Percentiles rank a stretch among this genome's conserved stretches.
Conservation (phyloP, 495 filamentous ascomycete species). For the Aspergillus bridgeri region DNA sequence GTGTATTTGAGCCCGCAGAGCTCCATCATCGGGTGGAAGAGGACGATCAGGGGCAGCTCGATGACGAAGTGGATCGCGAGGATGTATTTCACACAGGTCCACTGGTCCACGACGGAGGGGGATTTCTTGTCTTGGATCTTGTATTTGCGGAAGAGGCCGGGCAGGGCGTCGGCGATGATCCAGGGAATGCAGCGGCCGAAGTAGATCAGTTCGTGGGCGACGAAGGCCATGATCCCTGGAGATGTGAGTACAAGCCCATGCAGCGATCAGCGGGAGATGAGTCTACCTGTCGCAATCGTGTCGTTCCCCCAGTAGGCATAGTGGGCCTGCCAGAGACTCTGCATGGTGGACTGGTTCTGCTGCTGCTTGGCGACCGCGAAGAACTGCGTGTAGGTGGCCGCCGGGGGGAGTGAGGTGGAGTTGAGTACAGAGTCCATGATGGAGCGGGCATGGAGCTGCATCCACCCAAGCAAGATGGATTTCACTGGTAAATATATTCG, state of each 20-base stretch:
- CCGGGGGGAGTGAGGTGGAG: slow-evolving; percentile 7
- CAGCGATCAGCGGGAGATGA: background rate
- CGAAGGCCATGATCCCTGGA: slow-evolving; percentile 77
- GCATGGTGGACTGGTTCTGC: slow-evolving; percentile 76
- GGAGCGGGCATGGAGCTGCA: background rate
- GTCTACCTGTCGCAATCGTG: slow-evolving; percentile 75
- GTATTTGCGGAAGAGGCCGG: slow-evolving; percentile 77
- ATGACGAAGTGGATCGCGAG: slow-evolving; percentile 93
- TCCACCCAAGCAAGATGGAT: no score
- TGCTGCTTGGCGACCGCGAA: slow-evolving; percentile 62
- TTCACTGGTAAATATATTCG: slow-evolving; percentile 3
- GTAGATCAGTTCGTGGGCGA: slow-evolving; percentile 92
- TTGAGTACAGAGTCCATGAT: slow-evolving; percentile 17
- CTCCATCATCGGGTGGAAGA: slow-evolving; percentile 96
- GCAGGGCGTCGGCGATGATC: slow-evolving; percentile 84
- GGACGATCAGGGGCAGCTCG: slow-evolving; percentile 85
- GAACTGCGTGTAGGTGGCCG: slow-evolving; percentile 16
- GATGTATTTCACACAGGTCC: slow-evolving; percentile 86
- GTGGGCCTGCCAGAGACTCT: slow-evolving; percentile 89
- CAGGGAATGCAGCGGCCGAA: slow-evolving; percentile 91
- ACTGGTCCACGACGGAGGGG: slow-evolving; percentile 65
- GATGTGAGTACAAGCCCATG: background rate
- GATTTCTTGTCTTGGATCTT: slow-evolving; percentile 69
- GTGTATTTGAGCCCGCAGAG: slow-evolving; percentile 82
- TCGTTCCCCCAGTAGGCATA: slow-evolving; percentile 99